Conservation (phyloP, 1,139 yeast genomes). For the Pichia kudriavzevii region DNA sequence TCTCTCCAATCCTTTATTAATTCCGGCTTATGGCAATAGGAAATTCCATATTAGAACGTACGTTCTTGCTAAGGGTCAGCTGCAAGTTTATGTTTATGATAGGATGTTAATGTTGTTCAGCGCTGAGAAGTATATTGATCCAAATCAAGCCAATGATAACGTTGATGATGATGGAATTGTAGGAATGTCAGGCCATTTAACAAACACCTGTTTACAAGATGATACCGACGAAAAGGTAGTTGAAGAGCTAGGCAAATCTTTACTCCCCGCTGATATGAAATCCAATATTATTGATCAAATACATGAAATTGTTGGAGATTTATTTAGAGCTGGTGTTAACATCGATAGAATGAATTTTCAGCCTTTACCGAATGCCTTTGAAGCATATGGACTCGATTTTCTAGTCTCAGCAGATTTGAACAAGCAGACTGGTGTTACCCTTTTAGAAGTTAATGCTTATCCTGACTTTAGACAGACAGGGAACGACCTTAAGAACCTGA, state of each 20-base stretch:
- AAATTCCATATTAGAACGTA: constrained; percentile 88
- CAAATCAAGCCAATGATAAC: constrained; percentile 19
- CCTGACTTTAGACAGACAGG: constrained; percentile 98
- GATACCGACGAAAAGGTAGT: constrained; percentile 39
- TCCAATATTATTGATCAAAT: constrained; percentile 45
- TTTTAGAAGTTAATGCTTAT: constrained; percentile 84
- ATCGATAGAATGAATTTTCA: constrained; percentile 86
- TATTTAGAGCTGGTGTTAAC: constrained; percentile 75
- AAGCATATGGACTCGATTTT: constrained; percentile 83
- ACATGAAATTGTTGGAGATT: constrained; percentile 53
- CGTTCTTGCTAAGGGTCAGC: constrained; percentile 67
- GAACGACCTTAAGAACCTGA: constrained; percentile 54
- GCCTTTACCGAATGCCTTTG: constrained; percentile 75
- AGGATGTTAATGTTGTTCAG: constrained; percentile 81
- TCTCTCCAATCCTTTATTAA: constrained; percentile 55
- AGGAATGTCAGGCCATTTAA: constrained; percentile 65
- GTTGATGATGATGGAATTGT: constrained; percentile 29
- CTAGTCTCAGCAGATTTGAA: constrained; percentile 50
- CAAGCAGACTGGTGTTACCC: constrained; percentile 33
- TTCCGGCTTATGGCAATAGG: constrained; percentile 51
- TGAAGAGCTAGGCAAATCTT: constrained; percentile 53
- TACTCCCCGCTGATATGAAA: constrained; percentile 33
- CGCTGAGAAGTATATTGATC: constrained; percentile 39
- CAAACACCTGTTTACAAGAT: constrained; percentile 84
- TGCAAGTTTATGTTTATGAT: constrained; percentile 70